Evolutionary conservation across 2,329 filamentous ascomycete genomes (phyloP), one percentile per base, ranked within the genome.

Genomic region (Pyrenophora teres): DNA sequence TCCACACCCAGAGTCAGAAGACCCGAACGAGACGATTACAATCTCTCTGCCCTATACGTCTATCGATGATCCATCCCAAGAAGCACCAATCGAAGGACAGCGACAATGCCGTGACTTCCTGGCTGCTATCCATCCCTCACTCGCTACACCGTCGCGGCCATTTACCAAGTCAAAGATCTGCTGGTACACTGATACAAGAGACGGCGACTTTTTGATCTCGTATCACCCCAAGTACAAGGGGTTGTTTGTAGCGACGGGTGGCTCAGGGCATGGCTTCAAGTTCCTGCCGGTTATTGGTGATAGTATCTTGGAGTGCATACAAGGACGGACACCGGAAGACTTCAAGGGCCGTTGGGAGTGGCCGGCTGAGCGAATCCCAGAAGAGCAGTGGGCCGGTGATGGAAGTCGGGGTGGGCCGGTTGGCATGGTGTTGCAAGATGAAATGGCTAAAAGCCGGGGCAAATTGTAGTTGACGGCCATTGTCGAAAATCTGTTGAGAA

Each of bases 301-400:
- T 31, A 77, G 75, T 54, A 79, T 86, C 10, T 75, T 81, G 0
- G 78, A 84, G 54, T 76, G 78, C n/a, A 65, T 85, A 60, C 69
- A 67, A 63, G 74, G 52, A 3, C 69, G 57, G 67, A 75, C 65
- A 45, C 71, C 71, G 0, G 68, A 69, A 3, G 80, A 81, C 45
- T 82, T 91, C 61, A 75, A 75, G 32, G 78, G 80, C 25, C 89
- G 87, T 79, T 91, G 85, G 79, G 77, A 78, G 46, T 81, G 82
- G 62, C 77, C 77, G 7, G 55, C 62, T 56, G 69, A 76, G 56
- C 76, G 72, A 37, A 49, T 77, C 59, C 44, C 71, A 3, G 62
- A 76, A 57, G 69, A 67, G 16, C 18, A 51, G 53, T 75, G 73
- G 72, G 59, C 51, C 12, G 71, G 71, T 5, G 74, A 76, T 61